Base-by-base conservation (phyloP, 208 protist species). In the Blechomonas ayalai region DNA sequence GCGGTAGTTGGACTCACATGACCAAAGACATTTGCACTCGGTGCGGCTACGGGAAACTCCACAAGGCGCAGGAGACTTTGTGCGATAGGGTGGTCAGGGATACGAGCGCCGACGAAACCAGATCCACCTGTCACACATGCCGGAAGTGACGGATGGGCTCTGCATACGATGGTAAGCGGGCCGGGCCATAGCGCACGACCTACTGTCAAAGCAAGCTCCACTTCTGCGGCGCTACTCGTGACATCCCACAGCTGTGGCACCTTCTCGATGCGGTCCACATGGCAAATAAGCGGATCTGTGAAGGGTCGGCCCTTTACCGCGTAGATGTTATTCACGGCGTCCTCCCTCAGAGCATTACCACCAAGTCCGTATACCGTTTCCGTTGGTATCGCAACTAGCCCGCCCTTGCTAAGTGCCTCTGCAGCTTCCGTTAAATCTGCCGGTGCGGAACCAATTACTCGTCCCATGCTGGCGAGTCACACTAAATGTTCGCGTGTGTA, bases 361-460 rank as follows among this genome's bases (percentile, higher is more conserved):
- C 97, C 97, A 0, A 99, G 67, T 8, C 97, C 97, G 60, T 99
- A 99, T n/a, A 99, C 97, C 4, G 97, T 99, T 65, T 99, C 97
- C 0, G 97, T 99, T 4, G 97, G 97, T 47, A 99, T 96, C 18
- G 95, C 81, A 12, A 99, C 97, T 0, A 98, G 66, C 22, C 72
- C 63, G 13, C 81, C 83, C 23, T 43, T 23, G 32, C 33, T 25
- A 12, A 88, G 56, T 8, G 74, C 68, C 24, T 64, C 65, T 4
- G 73, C 80, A 8, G 81, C 85, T 1, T 27, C 42, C 2, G 39
- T 50, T 33, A 93, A 49, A 31, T 83, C 67, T 4, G 50, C 43
- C 2, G n/a, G 22, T 2, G 73, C 70, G 24, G 52, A 53, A 4
- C 51, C 66, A 20, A 89, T 69, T 42, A 90, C 80, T 18, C 48